These are phyloP conservation scores for Pugionium dolabratum DNA, from an alignment of 345 rosid species.

Conservation along the genomic window DNA sequence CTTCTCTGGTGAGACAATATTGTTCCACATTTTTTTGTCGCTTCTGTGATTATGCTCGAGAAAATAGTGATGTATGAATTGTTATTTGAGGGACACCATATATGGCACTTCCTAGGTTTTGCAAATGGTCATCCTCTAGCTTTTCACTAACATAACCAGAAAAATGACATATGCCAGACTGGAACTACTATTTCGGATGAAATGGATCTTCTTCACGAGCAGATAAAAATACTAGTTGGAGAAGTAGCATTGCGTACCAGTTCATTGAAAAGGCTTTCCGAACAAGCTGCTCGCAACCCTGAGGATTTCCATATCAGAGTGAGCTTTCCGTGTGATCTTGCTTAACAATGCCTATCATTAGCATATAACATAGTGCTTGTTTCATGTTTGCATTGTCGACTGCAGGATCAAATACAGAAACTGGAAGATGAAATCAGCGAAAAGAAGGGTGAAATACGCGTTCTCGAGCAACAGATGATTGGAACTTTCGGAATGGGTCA, in stretches of 20 bases:
- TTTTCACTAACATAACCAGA: slow-evolving; percentile 22
- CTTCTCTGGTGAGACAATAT: slow-evolving; percentile 59
- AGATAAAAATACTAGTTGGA: slow-evolving; percentile 94
- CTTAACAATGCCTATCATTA: slow-evolving; percentile 4
- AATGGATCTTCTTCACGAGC: slow-evolving; percentile 97
- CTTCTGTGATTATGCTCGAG: slow-evolving; percentile 13
- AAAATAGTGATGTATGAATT: neutral
- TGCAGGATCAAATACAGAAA: slow-evolving; percentile 60
- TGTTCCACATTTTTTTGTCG: slow-evolving; percentile 13
- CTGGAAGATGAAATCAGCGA: slow-evolving; percentile 87
- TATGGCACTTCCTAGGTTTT: slow-evolving; percentile 16
- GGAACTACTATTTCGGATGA: slow-evolving; percentile 80
- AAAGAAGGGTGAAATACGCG: slow-evolving; percentile 80
- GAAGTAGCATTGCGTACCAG: slow-evolving; percentile 92
- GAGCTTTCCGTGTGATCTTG: slow-evolving; percentile 29
- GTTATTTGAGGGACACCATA: neutral
- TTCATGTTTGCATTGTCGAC: slow-evolving; percentile 24
- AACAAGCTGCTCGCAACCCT: slow-evolving; percentile 83
- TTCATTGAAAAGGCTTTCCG: slow-evolving; percentile 85
- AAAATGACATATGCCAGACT: slow-evolving; percentile 38
- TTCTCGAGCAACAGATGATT: slow-evolving; percentile 75
- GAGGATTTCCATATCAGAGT: slow-evolving; percentile 78
- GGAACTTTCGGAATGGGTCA: slow-evolving; percentile 77
- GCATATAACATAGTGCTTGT: slow-evolving; percentile 18
- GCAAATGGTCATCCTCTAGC: slow-evolving; percentile 24